Evolutionary conservation across 345 rosid genomes (phyloP).

Genomic region (Excoecaria agallocha): DNA sequence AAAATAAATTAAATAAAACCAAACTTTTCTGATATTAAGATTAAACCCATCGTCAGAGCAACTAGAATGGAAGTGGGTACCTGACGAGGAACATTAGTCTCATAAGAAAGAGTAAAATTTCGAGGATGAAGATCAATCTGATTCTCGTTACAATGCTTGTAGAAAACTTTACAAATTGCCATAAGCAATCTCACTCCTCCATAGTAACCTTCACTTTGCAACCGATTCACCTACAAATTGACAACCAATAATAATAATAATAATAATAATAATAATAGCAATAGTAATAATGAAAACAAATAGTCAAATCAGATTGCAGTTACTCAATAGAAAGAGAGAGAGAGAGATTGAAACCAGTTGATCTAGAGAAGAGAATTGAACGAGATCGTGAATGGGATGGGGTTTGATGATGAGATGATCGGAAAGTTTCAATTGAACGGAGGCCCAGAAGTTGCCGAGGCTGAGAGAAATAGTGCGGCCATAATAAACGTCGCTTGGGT

Average conservation of each 20-base stretch:
- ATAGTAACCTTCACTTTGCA: slow-evolving; percentile 85
- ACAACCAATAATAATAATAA: not conserved
- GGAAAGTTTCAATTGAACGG: slow-evolving; percentile 53
- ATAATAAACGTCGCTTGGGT: slow-evolving; percentile 28
- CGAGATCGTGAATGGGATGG: slow-evolving; percentile 76
- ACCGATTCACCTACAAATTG: slow-evolving; percentile 48
- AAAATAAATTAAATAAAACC: not conserved
- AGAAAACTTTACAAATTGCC: slow-evolving; percentile 80
- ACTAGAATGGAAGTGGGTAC: slow-evolving; percentile 21
- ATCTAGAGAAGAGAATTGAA: slow-evolving; percentile 60
- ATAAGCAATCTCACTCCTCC: slow-evolving; percentile 90
- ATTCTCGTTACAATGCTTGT: slow-evolving; percentile 53
- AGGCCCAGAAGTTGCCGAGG: slow-evolving; percentile 28
- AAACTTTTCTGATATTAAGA: not conserved
- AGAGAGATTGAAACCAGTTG: slow-evolving; percentile 44
- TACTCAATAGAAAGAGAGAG: not conserved
- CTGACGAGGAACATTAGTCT: slow-evolving; percentile 96
- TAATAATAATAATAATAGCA: too few species aligned
- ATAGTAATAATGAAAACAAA: not conserved
- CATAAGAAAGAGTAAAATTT: slow-evolving; percentile 74
- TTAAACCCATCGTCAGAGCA: not conserved
- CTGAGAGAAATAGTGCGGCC: slow-evolving; percentile 24
- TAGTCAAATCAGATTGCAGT: not conserved
- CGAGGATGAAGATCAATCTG: slow-evolving; percentile 43
- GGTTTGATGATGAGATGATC: slow-evolving; percentile 60